These are phyloP conservation scores for Plasmodium gallinaceum DNA, from an alignment of 169 alveolate species.

Conservation along the genomic window DNA sequence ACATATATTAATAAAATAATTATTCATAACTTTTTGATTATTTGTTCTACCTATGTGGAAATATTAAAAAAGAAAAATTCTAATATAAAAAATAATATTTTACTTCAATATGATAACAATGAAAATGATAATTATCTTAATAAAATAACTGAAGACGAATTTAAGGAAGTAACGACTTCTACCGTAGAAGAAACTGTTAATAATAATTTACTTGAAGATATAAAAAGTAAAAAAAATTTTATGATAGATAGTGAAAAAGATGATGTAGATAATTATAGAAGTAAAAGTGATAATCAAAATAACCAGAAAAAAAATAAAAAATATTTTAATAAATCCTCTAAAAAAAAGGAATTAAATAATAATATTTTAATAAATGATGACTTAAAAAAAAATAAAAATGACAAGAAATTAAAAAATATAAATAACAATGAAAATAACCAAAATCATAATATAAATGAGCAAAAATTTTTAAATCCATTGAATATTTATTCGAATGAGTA, in stretches of 20 bases:
- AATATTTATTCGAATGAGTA: too few relatives aligned
- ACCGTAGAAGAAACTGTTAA: not conserved
- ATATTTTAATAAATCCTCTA: not conserved
- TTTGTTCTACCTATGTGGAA: conserved; percentile 13
- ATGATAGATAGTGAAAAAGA: not conserved
- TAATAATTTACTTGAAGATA: not conserved
- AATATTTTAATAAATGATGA: not conserved
- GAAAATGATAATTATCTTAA: not conserved
- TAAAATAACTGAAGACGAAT: not conserved
- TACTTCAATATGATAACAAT: not conserved
- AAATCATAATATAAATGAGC: too few relatives aligned
- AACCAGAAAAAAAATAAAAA: not conserved
- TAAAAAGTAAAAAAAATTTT: too few relatives aligned
- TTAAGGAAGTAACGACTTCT: not conserved
- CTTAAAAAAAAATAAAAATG: not conserved
- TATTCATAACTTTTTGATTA: conserved; percentile 45
- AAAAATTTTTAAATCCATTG: too few relatives aligned
- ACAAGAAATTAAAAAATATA: not conserved
- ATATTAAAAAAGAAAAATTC: not conserved
- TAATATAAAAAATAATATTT: not conserved
- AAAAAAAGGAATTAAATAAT: not conserved
- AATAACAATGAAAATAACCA: not conserved
- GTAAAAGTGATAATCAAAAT: not conserved
- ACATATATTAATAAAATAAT: conserved; percentile 44
- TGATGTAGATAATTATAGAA: not conserved